phyloP scores from a whole-genome alignment of 2,329 filamentous ascomycete species.

The Trichoderma simmonsii region DNA sequence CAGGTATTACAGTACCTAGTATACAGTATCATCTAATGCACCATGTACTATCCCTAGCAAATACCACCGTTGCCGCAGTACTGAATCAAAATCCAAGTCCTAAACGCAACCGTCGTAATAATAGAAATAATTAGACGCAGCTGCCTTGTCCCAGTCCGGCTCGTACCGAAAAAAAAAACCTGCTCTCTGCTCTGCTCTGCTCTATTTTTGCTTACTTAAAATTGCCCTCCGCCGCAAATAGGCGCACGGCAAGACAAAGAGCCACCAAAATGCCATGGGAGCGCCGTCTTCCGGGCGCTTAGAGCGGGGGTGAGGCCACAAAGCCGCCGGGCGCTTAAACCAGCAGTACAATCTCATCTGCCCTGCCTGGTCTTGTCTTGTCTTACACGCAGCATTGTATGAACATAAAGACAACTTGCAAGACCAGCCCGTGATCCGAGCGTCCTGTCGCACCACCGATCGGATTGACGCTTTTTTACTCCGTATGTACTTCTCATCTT shows the following conservation, averaged over 20 bases:
- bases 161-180: background rate
- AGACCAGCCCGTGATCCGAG: conserved; percentile 9
- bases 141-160: background rate
- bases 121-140: background rate
- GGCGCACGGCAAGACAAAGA: background rate
- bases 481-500: background rate
- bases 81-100: background rate
- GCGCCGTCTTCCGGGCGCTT: background rate
- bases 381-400: background rate
- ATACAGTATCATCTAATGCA: background rate
- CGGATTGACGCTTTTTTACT: background rate
- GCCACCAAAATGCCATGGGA: too few species aligned
- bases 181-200: background rate
- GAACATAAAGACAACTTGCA: background rate
- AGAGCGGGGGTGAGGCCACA: background rate
- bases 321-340: conserved; percentile 16
- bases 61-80: background rate
- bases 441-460: background rate
- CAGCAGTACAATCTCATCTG: too few species aligned
- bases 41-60: background rate
- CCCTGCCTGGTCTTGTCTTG: background rate
- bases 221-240: background rate
- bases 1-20: too few species aligned
- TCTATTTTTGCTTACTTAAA: background rate
- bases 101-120: background rate